Percentiles rank a stretch among this genome's conserved stretches.
Evolutionary conservation across 139 green algal species (phyloP).

Genomic region (Coelastrella sp.): DNA sequence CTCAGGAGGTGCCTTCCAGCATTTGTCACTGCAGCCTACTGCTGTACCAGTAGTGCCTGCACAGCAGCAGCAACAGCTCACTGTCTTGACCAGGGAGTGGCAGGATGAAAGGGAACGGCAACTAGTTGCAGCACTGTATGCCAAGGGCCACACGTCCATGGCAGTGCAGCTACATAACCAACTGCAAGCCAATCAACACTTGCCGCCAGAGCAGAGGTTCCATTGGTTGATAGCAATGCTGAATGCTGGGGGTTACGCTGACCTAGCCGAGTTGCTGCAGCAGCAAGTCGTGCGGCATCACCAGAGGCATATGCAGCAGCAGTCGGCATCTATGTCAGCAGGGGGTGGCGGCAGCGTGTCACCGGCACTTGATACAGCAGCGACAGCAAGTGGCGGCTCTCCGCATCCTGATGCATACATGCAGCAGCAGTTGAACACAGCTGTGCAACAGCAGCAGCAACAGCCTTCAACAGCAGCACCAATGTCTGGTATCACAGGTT

Average conservation of each 20-base stretch:
- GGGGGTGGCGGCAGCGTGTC: not conserved
- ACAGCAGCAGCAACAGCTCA: conserved; percentile 31
- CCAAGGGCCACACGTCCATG: conserved; percentile 46
- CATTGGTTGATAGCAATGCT: conserved; percentile 30
- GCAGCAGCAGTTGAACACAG: not conserved
- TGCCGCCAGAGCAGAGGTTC: conserved; percentile 25
- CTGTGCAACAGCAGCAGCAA: not conserved
- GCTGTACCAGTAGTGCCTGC: not conserved
- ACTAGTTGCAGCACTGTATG: conserved; percentile 40
- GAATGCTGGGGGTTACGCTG: conserved; percentile 27
- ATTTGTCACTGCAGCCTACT: conserved; percentile 12
- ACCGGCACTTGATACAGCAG: conserved; percentile 11
- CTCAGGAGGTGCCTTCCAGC: conserved; percentile 25
- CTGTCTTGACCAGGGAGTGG: conserved; percentile 18
- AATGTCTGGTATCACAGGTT: too few relatives aligned
- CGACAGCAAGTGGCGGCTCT: not conserved
- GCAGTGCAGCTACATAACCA: conserved; percentile 45
- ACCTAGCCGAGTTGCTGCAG: conserved; percentile 33
- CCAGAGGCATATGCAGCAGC: conserved; percentile 28
- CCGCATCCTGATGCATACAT: not conserved
- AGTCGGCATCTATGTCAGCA: conserved; percentile 17
- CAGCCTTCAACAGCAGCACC: too few relatives aligned
- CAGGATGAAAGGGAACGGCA: conserved; percentile 47
- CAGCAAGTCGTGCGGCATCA: conserved; percentile 30
- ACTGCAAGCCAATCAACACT: conserved; percentile 28